A percentile compares a stretch with the other conserved stretches of the same genome.
Evolutionary conservation across 306 rosid species (phyloP).

Genomic region (Vigna angularis): DNA sequence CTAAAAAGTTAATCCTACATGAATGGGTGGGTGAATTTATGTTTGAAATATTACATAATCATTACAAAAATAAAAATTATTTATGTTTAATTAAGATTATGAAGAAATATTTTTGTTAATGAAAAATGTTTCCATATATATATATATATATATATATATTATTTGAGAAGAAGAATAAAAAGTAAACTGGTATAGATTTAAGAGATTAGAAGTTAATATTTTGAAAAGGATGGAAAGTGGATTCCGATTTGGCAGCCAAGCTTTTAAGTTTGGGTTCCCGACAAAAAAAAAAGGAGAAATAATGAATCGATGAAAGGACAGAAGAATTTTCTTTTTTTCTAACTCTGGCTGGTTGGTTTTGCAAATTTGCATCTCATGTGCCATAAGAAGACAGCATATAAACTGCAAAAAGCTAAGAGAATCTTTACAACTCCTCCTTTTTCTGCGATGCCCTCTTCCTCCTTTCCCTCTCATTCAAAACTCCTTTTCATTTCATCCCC

Average conservation of each 20-base stretch:
- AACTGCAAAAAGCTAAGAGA: slow-evolving; percentile 55
- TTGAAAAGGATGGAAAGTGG: not conserved
- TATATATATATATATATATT: too few species aligned
- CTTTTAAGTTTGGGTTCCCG: slow-evolving; percentile 1
- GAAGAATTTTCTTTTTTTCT: slow-evolving; percentile 17
- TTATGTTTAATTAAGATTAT: not conserved
- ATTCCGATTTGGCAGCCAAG: not conserved
- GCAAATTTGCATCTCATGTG: slow-evolving; percentile 39
- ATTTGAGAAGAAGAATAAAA: not conserved
- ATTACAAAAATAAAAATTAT: too few species aligned
- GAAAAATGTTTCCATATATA: too few species aligned
- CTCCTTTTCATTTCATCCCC: slow-evolving; percentile 16
- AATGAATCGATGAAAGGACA: slow-evolving; percentile 32
- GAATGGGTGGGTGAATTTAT: too few species aligned
- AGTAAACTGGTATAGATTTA: not conserved
- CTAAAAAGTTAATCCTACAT: slow-evolving; percentile 7
- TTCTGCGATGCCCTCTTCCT: slow-evolving; percentile 44
- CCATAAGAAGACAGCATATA: slow-evolving; percentile 40
- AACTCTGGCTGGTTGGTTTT: slow-evolving; percentile 4
- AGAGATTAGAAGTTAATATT: too few species aligned
- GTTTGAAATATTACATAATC: too few species aligned
- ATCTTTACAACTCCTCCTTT: slow-evolving; percentile 49
- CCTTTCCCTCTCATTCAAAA: slow-evolving; percentile 50
- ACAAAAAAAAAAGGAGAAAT: slow-evolving; percentile 21
- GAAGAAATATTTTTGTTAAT: too few species aligned